Percentiles rank a stretch among this genome's conserved stretches.
Evolutionary conservation across 2,329 filamentous ascomycete genomes (phyloP).

Genomic region (Myriosclerotinia duriaeana): DNA sequence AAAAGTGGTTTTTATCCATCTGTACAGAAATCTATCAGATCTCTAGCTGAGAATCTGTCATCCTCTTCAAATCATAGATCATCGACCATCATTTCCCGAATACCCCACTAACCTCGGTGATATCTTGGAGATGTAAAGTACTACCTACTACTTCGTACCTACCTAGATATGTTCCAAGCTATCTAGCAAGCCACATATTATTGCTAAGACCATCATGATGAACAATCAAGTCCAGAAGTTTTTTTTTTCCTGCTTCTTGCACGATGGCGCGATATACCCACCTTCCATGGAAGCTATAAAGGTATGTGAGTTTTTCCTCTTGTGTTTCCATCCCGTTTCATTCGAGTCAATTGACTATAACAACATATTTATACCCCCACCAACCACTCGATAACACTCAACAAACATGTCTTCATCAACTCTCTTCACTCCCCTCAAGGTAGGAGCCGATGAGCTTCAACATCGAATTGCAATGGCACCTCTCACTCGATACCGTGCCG

Average conservation of each 20-base stretch:
- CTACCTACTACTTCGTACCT: too few species aligned
- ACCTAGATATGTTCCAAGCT: too few species aligned
- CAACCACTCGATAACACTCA: background rate
- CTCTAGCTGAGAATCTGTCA: background rate
- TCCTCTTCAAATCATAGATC: background rate
- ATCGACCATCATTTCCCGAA: background rate
- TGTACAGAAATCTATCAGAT: constrained; percentile 1
- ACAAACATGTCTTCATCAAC: constrained; percentile 28
- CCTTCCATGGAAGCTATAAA: background rate
- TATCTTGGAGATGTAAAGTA: background rate
- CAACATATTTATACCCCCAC: background rate
- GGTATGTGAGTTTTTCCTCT: background rate
- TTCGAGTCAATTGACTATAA: background rate
- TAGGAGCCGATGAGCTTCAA: constrained; percentile 45
- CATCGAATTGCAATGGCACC: constrained; percentile 56
- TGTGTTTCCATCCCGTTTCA: background rate
- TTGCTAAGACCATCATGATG: background rate
- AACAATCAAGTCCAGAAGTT: background rate
- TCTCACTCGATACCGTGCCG: constrained; percentile 54
- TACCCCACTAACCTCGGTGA: background rate
- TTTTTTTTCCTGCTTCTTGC: background rate
- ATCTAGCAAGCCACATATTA: background rate
- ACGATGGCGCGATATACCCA: background rate
- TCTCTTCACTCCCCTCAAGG: constrained; percentile 47
- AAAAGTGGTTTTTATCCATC: background rate